These are phyloP conservation scores for Pseudogymnoascus sp. DNA, from an alignment of 2,329 filamentous ascomycete genomes.

Conservation along the genomic window DNA sequence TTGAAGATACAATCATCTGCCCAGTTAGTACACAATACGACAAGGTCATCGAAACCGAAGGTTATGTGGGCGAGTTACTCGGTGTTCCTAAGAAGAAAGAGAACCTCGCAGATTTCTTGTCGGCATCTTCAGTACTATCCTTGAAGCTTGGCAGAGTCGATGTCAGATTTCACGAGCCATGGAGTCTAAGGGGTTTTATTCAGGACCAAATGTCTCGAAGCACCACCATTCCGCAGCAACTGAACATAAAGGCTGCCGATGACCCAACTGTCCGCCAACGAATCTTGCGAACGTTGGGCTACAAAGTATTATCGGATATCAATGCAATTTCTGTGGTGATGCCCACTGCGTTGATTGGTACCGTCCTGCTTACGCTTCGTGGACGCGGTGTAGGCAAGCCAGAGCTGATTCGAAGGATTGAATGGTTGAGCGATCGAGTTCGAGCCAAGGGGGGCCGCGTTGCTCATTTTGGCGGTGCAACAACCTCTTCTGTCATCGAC, in stretches of 20 bases:
- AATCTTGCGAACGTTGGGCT: slow-evolving; percentile 78
- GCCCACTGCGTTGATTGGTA: slow-evolving; percentile 94
- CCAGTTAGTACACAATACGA: slow-evolving; percentile 97
- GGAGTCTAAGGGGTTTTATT: slow-evolving; percentile 80
- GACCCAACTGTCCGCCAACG: slow-evolving; percentile 41
- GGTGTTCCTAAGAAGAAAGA: slow-evolving; percentile 95
- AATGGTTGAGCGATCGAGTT: slow-evolving; percentile 81
- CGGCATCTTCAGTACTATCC: slow-evolving; percentile 75
- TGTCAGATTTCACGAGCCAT: slow-evolving; percentile 91
- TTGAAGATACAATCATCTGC: slow-evolving; percentile 86
- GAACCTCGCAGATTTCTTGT: slow-evolving; percentile 83
- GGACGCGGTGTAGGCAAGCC: slow-evolving; percentile 84
- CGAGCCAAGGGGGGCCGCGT: slow-evolving; percentile 82
- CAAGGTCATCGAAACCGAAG: slow-evolving; percentile 96
- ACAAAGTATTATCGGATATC: slow-evolving; percentile 87
- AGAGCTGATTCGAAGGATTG: slow-evolving; percentile 76
- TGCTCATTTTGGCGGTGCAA: slow-evolving; percentile 79
- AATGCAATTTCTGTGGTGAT: slow-evolving; percentile 95
- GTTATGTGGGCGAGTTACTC: slow-evolving; percentile 88
- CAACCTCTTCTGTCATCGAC: slow-evolving; percentile 75
- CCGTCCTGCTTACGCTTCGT: slow-evolving; percentile 80
- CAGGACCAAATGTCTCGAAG: slow-evolving; percentile 61
- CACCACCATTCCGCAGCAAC: slow-evolving; percentile 40
- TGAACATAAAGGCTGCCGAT: slow-evolving; percentile 39
- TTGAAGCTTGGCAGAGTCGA: slow-evolving; percentile 86